A percentile compares a stretch with the other conserved stretches of the same genome.
phyloP scores from a whole-genome alignment of 2,329 filamentous ascomycete genomes.

The Aspergillus felis region DNA sequence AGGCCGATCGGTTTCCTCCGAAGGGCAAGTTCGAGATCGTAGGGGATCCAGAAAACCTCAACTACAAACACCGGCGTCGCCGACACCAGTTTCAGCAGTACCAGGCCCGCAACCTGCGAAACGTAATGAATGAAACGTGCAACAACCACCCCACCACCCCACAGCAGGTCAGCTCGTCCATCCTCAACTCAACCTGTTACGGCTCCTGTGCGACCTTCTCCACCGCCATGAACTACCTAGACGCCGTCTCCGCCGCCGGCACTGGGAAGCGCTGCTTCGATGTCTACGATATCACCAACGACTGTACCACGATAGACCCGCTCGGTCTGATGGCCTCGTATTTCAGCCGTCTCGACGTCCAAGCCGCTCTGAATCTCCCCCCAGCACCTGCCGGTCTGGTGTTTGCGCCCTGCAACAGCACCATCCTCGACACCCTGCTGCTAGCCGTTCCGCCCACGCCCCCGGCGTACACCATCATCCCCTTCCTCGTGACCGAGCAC shows the following conservation, averaged over 20 bases:
- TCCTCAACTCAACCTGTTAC: constrained; percentile 33
- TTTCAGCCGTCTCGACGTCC: constrained; percentile 32
- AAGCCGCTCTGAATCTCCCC: constrained; percentile 28
- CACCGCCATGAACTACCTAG: constrained; percentile 31
- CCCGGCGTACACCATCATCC: constrained; percentile 32
- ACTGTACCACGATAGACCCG: constrained; percentile 26
- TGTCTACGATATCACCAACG: constrained; percentile 31
- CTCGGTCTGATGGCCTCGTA: constrained; percentile 24
- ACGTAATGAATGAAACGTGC: constrained; percentile 17
- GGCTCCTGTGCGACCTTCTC: constrained; percentile 34
- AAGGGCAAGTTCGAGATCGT: constrained; percentile 27
- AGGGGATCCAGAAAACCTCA: constrained; percentile 28
- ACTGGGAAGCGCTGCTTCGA: constrained; percentile 25
- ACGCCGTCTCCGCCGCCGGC: constrained; percentile 10
- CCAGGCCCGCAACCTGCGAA: constrained; percentile 10
- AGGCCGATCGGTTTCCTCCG: constrained; percentile 29
- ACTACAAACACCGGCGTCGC: constrained; percentile 15
- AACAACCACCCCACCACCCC: constrained; percentile 22
- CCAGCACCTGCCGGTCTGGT: constrained; percentile 1
- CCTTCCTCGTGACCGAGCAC: constrained; percentile 26
- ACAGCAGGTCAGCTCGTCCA: constrained; percentile 23
- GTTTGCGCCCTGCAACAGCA: constrained; percentile 29
- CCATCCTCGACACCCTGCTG: constrained; percentile 24
- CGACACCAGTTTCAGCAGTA: background rate
- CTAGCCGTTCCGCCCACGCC: constrained; percentile 18